Percentiles rank a stretch among this genome's conserved stretches.
Conservation (phyloP, 2,329 filamentous ascomycete genomes). For the Endoconidiophora laricicola region DNA sequence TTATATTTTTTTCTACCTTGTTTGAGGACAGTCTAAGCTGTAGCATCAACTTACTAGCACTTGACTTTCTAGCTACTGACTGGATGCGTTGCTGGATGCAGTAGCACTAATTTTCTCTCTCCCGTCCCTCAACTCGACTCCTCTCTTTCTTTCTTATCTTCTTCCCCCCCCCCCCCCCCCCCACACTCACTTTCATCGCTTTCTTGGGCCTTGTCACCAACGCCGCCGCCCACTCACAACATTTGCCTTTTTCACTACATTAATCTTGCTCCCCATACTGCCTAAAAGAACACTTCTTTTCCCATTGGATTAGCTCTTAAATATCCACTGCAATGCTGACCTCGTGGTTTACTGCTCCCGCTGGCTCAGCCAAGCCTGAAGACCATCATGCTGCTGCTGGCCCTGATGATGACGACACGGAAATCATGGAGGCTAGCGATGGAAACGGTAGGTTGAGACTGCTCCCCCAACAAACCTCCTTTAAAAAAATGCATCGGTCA, state of each 20-base stretch:
- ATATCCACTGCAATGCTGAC: constrained; percentile 23
- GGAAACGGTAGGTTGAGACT: constrained; percentile 56
- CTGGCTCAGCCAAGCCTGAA: constrained; percentile 20
- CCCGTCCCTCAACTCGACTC: not conserved
- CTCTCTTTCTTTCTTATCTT: constrained; percentile 3
- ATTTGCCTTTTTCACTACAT: not conserved
- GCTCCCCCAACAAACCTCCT: not conserved
- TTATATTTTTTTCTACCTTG: too few species aligned
- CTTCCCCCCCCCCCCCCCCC: constrained; percentile 1
- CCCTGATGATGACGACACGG: constrained; percentile 48
- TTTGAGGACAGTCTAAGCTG: too few species aligned
- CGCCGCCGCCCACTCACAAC: not conserved
- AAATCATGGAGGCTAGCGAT: constrained; percentile 76
- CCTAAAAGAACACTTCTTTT: not conserved
- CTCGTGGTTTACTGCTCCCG: constrained; percentile 19
- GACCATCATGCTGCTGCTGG: constrained; percentile 34
- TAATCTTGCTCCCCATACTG: not conserved
- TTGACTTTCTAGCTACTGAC: too few species aligned
- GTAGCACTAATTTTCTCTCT: not conserved
- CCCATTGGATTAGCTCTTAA: not conserved
- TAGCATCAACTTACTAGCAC: too few species aligned
- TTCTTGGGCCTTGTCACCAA: not conserved
- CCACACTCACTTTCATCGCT: not conserved
- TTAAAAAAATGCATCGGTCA: not conserved
- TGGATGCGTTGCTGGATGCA: too few species aligned